Base-by-base conservation (phyloP, 192 early-diverging fungal species). In the Coemansia sp. region DNA sequence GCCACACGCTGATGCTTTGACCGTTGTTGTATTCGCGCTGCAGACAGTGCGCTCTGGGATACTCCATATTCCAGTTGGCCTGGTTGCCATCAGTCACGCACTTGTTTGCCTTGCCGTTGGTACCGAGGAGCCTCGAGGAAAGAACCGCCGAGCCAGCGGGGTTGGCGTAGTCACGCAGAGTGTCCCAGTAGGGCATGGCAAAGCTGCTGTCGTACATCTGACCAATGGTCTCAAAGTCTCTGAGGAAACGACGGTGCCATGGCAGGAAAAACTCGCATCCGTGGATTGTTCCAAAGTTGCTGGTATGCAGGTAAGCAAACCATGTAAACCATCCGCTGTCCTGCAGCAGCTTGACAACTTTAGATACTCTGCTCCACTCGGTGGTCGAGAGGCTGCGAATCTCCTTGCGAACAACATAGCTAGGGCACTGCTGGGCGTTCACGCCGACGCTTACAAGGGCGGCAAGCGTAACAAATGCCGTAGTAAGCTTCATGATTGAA, bases 121-220 rank as follows among this genome's bases (percentile, higher is more conserved):
- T 47, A 24, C 82, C 82, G 14, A 72, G 10, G 50, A 65, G 77
- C 25, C 59, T 60, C 20, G 55, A 9, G 46, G 68, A 54, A 61
- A 83, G 66, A 18, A 83, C 64, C 0, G 62, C 54, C 30, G 71
- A 77, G 29, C 46, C 61, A 1, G 74, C 58, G 18, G 74, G 71
- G 65, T 71, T 74, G 69, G 71, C 67, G 45, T 65, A 80, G 74
- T 83, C 82, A 13, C 74, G 67, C 49, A 72, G 48, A 63, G 61
- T 71, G 34, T 83, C 82, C 82, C 82, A 83, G 69, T 83, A 83
- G 28, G 82, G 82, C 14, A 81, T 50, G 32, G 42, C 71, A 64
- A 83, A 73, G 11, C 22, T 35, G 13, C 65, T 36, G 64, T 70
- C 55, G 47, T 74, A 65, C 32, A 27, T 46, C 45, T 71, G 75